These are phyloP conservation scores for Irpex sp. DNA, from an alignment of 1,284 basidiomycete genomes.

Conservation along the genomic window DNA sequence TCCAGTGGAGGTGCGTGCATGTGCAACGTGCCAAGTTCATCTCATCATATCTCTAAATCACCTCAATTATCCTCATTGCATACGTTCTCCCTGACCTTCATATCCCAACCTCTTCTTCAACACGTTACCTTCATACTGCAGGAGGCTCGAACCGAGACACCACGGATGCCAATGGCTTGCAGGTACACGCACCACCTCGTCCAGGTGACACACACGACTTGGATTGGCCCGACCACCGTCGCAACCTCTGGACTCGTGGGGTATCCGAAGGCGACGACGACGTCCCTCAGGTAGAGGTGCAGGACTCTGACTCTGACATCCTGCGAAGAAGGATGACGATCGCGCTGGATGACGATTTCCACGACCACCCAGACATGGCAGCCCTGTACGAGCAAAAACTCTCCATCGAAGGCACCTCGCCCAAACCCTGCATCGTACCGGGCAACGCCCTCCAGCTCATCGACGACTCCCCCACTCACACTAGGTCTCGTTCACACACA, in stretches of 20 bases:
- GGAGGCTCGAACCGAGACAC: not conserved
- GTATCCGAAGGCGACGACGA: not conserved
- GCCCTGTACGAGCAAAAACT: constrained; percentile 24
- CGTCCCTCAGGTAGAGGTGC: not conserved
- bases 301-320: constrained; percentile 8
- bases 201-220: not conserved
- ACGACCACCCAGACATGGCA: constrained; percentile 10
- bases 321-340: constrained; percentile 16
- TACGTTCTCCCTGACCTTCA: not conserved
- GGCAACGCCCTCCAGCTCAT: constrained; percentile 34
- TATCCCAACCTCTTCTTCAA: not conserved
- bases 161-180: not conserved
- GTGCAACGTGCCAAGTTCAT: not conserved
- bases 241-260: not conserved
- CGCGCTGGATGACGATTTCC: constrained; percentile 16
- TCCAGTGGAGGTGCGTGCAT: not conserved
- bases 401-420: constrained; percentile 23
- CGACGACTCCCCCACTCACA: constrained; percentile 26
- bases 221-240: not conserved
- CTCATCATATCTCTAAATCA: not conserved
- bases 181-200: not conserved
- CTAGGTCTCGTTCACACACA: constrained; percentile 23
- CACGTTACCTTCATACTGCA: not conserved
- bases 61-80: not conserved
- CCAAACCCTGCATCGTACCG: constrained; percentile 30